Base-by-base conservation (phyloP, 345 rosid species). In the Microthlaspi erraticum region DNA sequence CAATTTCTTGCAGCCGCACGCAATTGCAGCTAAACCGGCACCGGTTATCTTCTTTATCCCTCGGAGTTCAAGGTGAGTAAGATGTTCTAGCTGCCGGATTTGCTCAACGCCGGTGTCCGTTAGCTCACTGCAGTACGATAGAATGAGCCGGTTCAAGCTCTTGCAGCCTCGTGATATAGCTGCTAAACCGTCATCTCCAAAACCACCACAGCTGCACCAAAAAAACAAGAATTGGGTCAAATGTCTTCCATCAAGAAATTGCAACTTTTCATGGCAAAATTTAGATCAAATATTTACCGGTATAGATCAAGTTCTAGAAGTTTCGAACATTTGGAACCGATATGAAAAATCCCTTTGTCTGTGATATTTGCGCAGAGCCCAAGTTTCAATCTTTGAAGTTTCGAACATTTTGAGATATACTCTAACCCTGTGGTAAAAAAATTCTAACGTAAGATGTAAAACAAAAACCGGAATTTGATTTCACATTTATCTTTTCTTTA, bases 301-400 rank as follows among this genome's bases (percentile, higher is more conserved):
- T 93, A 93, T 12, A 93, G 84, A 81, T 93, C 97, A 52, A 93
- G 87, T 59, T 89, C 93, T 10, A 43, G 71, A 62, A 93, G 85
- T 75, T 84, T 82, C 12, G 75, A 42, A 83, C 92, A 91, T 71
- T 78, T 85, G 18, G 89, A 79, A 20, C 88, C 86, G 17, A 93
- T 84, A 64, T 79, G 79, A 50, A 49, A 80, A 43, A 89, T 64
- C 70, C 98, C 98, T 79, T 81, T 85, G 80, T 86, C 87, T 4
- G 97, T 83, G 65, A 91, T 62, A 64, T 81, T 79, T 31, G 79
- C 36, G 81, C 97, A 93, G 53, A 91, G 87, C 8, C 91, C 98
- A 65, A 93, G 77, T 78, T 91, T 93, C 78, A 93, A 73, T 71
- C 81, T 77, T 51, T 52, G 51, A 17, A 93, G 86, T 72, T 78